Percentiles rank a stretch among this genome's conserved stretches.
These are phyloP conservation scores for Babesia bovis DNA, from an alignment of 169 alveolate species.

Conservation along the genomic window DNA sequence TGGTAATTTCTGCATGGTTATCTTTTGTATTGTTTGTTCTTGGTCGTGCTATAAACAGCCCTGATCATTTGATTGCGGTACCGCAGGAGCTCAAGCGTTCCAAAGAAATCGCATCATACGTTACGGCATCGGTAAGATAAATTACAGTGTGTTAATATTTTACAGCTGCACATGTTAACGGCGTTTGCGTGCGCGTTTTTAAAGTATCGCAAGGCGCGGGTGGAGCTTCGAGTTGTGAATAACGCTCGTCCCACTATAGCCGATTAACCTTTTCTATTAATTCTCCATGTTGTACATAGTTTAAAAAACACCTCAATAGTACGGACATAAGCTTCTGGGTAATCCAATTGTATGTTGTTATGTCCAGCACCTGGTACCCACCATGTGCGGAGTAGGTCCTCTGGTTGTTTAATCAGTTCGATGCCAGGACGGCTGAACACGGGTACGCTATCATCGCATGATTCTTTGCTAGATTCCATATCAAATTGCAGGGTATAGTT, in stretches of 20 bases:
- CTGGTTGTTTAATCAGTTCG: background rate
- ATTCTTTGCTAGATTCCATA: slow-evolving; percentile 7
- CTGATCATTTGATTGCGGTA: slow-evolving; percentile 30
- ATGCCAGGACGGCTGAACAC: too few relatives aligned
- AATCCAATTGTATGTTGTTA: slow-evolving; percentile 70
- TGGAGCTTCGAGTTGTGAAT: background rate
- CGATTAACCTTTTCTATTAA: background rate
- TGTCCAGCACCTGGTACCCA: slow-evolving; percentile 78
- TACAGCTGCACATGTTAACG: slow-evolving; percentile 31
- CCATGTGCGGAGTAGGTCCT: slow-evolving; percentile 73
- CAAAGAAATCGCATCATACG: slow-evolving; percentile 55
- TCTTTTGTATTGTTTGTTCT: slow-evolving; percentile 31
- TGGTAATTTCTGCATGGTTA: slow-evolving; percentile 40
- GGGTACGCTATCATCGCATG: background rate
- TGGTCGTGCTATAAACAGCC: slow-evolving; percentile 40
- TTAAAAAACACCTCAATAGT: slow-evolving; percentile 55
- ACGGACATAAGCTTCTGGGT: slow-evolving; percentile 61
- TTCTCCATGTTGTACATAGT: slow-evolving; percentile 45
- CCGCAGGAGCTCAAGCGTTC: slow-evolving; percentile 18
- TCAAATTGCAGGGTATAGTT: background rate
- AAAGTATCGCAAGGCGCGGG: slow-evolving; percentile 24
- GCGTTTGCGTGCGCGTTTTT: slow-evolving; percentile 22
- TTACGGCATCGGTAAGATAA: slow-evolving; percentile 55
- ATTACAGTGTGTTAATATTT: background rate
- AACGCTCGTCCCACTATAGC: background rate